A percentile compares a stretch with the other conserved stretches of the same genome.
phyloP scores from a whole-genome alignment of 2,329 filamentous ascomycete genomes.

The Trichoderma brevicompactum region DNA sequence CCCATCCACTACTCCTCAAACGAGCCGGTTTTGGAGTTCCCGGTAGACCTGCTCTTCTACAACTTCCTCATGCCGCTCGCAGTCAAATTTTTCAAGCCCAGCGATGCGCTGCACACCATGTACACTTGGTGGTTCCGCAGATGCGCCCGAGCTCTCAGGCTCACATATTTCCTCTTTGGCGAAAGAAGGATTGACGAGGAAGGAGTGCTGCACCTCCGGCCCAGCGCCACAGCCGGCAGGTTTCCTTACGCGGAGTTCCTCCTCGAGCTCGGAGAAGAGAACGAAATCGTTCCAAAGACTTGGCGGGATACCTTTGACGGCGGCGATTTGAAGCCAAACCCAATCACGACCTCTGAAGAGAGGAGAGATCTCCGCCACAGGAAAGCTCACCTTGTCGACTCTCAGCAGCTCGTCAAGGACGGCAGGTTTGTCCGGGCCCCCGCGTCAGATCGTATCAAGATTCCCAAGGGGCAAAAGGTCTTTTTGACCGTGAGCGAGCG shows the following conservation, averaged over 20 bases:
- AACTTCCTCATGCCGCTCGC: conserved; percentile 93
- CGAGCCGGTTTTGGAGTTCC: conserved; percentile 91
- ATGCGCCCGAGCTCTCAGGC: conserved; percentile 76
- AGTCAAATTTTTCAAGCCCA: conserved; percentile 82
- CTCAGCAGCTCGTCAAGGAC: conserved; percentile 64
- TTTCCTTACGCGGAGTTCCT: conserved; percentile 50
- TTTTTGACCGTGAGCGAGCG: conserved; percentile 75
- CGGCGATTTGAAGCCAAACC: conserved; percentile 50
- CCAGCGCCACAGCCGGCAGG: conserved; percentile 39
- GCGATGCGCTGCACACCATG: conserved; percentile 79
- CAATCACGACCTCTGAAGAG: conserved; percentile 43
- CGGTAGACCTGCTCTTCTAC: conserved; percentile 91
- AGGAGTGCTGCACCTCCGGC: conserved; percentile 61
- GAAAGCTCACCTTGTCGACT: conserved; percentile 53
- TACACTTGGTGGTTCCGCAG: conserved; percentile 96
- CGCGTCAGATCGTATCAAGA: conserved; percentile 91
- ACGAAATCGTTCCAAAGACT: conserved; percentile 55
- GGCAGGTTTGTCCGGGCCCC: conserved; percentile 91
- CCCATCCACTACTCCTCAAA: conserved; percentile 94
- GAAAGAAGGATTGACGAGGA: conserved; percentile 83
- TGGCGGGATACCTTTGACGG: conserved; percentile 62
- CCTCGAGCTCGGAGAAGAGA: conserved; percentile 49
- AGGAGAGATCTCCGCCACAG: conserved; percentile 44
- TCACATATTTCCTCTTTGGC: conserved; percentile 93
- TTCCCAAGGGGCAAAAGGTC: conserved; percentile 80